Evolutionary conservation across 495 filamentous ascomycete species (phyloP), one percentile per base, ranked within the genome.

Genomic region (Bacidia gigantensis): DNA sequence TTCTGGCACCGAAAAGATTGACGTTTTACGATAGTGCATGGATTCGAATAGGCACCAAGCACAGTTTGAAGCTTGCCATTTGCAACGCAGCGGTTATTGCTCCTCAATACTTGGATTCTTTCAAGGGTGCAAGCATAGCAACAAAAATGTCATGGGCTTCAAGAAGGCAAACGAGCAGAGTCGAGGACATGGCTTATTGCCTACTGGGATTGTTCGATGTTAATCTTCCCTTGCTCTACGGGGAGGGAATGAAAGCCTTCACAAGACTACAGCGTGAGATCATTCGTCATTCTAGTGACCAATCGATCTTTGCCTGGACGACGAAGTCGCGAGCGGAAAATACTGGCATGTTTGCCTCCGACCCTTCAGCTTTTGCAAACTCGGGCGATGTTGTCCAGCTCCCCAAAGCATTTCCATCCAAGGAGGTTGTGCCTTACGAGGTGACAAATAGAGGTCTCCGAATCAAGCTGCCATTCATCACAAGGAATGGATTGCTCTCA

Each of bases 181-280:
- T 48, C 12, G 66, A 71, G 57, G 71, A 74, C 50, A 56, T 56
- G 14, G 68, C 69, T 1, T 74, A 74, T 54, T 67, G 62, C 40
- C 49, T 74, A 2, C 49, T 74, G 21, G 71, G 70, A 0, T 50
- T 74, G 7, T 73, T 74, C 40, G 60, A 56, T 21, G 58, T 74
- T 45, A 67, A 58, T 48, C 71, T 74, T 66, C 68, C 70, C 0
- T 23, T 73, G 26, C 55, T 73, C 0, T 74, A 73, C 39, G 69
- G 72, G 2, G 69, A 74, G 43, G 65, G 70, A 7, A 43, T 46
- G 3, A 57, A 52, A 11, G 65, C 66, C 0, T 69, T 69, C 50
- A n/a, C 47, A 0, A 47, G 67, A 20, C 57, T 71, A 0, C 66
- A 71, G 45, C 54, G 62, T 35, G 65, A 70, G 41, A 67, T 71